Percentiles rank a stretch among this genome's conserved stretches.
These are phyloP conservation scores for Penstemon newberryi DNA, from an alignment of 257 asterid genomes.

Conservation along the genomic window DNA sequence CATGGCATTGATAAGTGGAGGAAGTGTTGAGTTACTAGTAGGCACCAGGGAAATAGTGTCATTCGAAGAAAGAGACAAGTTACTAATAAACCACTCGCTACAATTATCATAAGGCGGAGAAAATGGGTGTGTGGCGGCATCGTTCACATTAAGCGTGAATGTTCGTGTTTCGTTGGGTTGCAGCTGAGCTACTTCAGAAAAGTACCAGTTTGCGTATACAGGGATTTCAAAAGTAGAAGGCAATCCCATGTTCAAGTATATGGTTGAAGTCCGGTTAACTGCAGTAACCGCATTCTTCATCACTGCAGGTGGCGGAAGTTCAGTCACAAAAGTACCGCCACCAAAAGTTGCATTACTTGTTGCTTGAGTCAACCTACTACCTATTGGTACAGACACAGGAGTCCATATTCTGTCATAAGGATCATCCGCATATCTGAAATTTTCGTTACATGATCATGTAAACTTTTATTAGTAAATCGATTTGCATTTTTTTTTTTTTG, in stretches of 20 bases:
- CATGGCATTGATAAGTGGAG: conserved; percentile 69
- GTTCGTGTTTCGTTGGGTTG: conserved; percentile 43
- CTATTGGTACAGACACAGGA: conserved; percentile 25
- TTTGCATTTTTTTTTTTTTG: too few relatives aligned
- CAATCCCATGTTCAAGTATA: conserved; percentile 14
- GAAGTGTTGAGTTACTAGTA: conserved; percentile 48
- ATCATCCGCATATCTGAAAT: conserved; percentile 40
- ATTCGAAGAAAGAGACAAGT: conserved; percentile 28
- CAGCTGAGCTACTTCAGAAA: conserved; percentile 49
- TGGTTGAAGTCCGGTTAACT: not conserved
- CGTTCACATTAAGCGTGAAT: conserved; percentile 32
- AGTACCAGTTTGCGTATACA: conserved; percentile 53
- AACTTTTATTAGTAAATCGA: too few relatives aligned
- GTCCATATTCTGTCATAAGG: conserved; percentile 64
- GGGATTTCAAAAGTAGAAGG: conserved; percentile 21
- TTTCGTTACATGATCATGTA: too few relatives aligned
- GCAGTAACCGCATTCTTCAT: conserved; percentile 44
- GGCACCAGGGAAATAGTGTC: conserved; percentile 38
- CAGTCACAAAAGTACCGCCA: not conserved
- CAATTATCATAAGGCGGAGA: conserved; percentile 44
- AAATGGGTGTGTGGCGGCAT: conserved; percentile 20
- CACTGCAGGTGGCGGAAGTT: conserved; percentile 47
- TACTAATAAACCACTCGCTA: not conserved
- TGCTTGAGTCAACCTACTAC: conserved; percentile 26
- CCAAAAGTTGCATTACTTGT: not conserved